Evolutionary conservation across 1,284 basidiomycete species (phyloP).

Genomic region (Phenoliferia sp.): DNA sequence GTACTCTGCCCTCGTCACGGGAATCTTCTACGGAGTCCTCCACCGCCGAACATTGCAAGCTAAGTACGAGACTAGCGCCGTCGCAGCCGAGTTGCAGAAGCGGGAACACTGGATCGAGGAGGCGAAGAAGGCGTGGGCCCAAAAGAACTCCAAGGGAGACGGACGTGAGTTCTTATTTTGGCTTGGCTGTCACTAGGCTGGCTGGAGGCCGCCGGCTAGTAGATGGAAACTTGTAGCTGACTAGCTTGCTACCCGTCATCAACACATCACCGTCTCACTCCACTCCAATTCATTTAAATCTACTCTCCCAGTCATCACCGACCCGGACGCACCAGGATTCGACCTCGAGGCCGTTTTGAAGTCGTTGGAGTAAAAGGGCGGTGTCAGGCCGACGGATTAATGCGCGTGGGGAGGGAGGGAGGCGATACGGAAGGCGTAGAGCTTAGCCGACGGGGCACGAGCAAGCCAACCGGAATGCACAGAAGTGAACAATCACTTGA

Average conservation of each 20-base stretch:
- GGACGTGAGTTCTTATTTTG: slow-evolving; percentile 18
- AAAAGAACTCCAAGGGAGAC: slow-evolving; percentile 33
- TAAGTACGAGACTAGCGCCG: slow-evolving; percentile 66
- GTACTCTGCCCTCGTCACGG: slow-evolving; percentile 83
- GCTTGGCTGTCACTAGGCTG: neutral
- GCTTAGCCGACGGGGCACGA: too few relatives aligned
- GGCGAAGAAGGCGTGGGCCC: slow-evolving; percentile 86
- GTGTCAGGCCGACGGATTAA: too few relatives aligned
- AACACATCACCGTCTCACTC: neutral
- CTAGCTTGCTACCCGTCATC: neutral
- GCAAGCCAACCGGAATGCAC: too few relatives aligned
- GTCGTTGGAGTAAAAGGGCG: slow-evolving; percentile 27
- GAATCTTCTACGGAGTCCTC: slow-evolving; percentile 86
- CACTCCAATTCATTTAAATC: neutral
- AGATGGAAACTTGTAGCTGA: neutral
- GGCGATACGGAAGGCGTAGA: too few relatives aligned
- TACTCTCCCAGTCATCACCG: slow-evolving; percentile 66
- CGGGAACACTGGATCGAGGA: slow-evolving; percentile 74
- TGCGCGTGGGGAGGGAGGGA: too few relatives aligned
- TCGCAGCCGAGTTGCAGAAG: slow-evolving; percentile 62
- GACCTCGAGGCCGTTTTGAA: slow-evolving; percentile 88
- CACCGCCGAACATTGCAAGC: slow-evolving; percentile 88
- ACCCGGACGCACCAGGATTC: slow-evolving; percentile 92
- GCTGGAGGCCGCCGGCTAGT: neutral
- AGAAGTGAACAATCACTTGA: too few relatives aligned